Percentiles rank a stretch among this genome's conserved stretches.
phyloP scores from a whole-genome alignment of 1,284 basidiomycete species.

The Ceraceosorus bombacis region DNA sequence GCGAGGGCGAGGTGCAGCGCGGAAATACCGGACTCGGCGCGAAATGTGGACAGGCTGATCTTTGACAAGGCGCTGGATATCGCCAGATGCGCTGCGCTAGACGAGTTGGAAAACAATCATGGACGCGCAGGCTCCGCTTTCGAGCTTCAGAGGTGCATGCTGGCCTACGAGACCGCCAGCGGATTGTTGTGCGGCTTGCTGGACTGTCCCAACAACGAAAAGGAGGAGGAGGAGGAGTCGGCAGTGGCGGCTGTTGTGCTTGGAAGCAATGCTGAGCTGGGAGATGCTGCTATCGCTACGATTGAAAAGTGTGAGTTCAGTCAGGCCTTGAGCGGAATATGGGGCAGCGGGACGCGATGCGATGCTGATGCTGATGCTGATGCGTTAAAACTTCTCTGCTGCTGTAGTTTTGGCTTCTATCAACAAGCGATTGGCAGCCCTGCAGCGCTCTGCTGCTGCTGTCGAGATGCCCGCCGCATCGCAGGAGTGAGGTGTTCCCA shows the following conservation, averaged over 20 bases:
- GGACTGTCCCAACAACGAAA: conserved; percentile 52
- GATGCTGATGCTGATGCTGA: background rate
- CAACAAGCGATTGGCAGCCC: conserved; percentile 28
- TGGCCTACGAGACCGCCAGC: conserved; percentile 84
- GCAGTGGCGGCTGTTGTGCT: no score
- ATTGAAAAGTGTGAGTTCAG: conserved; percentile 38
- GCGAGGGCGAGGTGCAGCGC: conserved; percentile 51
- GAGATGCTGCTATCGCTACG: conserved; percentile 30
- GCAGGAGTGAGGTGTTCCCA: no score
- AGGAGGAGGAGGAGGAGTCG: conserved; percentile 61
- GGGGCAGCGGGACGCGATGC: no score
- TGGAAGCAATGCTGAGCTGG: conserved; percentile 19
- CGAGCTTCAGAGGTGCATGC: conserved; percentile 58
- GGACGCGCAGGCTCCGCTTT: background rate
- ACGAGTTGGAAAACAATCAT: conserved; percentile 63
- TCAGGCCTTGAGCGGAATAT: background rate
- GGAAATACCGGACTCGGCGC: conserved; percentile 51
- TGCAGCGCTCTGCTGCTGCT: conserved; percentile 14
- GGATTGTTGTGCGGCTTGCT: conserved; percentile 86
- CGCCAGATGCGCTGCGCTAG: conserved; percentile 80
- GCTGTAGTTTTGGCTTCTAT: conserved; percentile 32
- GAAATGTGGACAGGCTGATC: conserved; percentile 54
- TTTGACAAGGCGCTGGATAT: conserved; percentile 57
- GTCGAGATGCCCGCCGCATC: no score
- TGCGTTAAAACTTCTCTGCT: background rate